phyloP scores from a whole-genome alignment of 2,329 filamentous ascomycete genomes.

The Penicillium sp. region DNA sequence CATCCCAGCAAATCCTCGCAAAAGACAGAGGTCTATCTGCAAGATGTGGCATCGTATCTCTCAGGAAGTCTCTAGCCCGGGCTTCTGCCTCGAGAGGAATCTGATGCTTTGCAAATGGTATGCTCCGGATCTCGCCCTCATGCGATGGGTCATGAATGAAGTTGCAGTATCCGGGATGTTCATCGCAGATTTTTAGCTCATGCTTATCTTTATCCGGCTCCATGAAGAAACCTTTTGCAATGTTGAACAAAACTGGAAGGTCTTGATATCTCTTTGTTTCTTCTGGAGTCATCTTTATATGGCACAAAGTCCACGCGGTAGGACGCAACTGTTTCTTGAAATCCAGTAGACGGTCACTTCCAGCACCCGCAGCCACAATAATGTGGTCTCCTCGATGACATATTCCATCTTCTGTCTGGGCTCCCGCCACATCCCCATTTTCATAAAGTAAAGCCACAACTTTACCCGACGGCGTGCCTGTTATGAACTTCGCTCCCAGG shows the following conservation, averaged over 20 bases:
- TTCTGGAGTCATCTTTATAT: slow-evolving; percentile 49
- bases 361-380: slow-evolving; percentile 53
- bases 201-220: slow-evolving; percentile 44
- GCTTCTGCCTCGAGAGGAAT: slow-evolving; percentile 49
- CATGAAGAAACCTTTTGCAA: slow-evolving; percentile 52
- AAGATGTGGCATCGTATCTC: slow-evolving; percentile 55
- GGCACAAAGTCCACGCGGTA: slow-evolving; percentile 55
- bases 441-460: slow-evolving; percentile 42
- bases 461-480: slow-evolving; percentile 40
- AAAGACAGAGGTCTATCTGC: slow-evolving; percentile 50
- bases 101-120: slow-evolving; percentile 46
- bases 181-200: slow-evolving; percentile 48
- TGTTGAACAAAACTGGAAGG: slow-evolving; percentile 52
- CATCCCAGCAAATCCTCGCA: slow-evolving; percentile 58
- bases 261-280: slow-evolving; percentile 49
- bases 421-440: slow-evolving; percentile 44
- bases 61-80: slow-evolving; percentile 50
- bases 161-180: slow-evolving; percentile 59
- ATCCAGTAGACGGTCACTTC: slow-evolving; percentile 49
- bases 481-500: slow-evolving; percentile 50
- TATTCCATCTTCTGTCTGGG: slow-evolving; percentile 44
- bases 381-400: slow-evolving; percentile 45
- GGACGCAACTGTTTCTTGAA: slow-evolving; percentile 55
- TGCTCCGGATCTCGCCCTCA: slow-evolving; percentile 31
- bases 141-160: slow-evolving; percentile 32